These are phyloP conservation scores for Xylaria nigripes DNA, from an alignment of 495 filamentous ascomycete genomes.

Conservation along the genomic window DNA sequence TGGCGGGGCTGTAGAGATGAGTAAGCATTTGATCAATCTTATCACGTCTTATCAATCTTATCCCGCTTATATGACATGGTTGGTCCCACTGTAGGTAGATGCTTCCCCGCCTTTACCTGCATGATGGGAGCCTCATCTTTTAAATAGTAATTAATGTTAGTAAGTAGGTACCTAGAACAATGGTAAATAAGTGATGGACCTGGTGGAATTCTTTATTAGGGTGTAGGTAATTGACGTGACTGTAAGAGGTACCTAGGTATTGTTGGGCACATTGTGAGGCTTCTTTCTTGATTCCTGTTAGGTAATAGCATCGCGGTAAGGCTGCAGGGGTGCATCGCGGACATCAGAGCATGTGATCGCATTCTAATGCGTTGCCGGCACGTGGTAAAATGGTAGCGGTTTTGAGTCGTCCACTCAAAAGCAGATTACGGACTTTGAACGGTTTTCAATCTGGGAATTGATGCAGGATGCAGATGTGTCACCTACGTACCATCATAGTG, in stretches of 20 bases:
- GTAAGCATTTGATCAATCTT: constrained; percentile 10
- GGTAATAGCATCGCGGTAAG: constrained; percentile 13
- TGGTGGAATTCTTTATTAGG: too few species aligned
- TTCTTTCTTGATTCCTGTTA: background rate
- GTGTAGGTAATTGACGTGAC: too few species aligned
- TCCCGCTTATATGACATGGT: too few species aligned
- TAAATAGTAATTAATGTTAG: too few species aligned
- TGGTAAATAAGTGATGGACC: too few species aligned
- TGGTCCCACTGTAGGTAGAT: background rate
- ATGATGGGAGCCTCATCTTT: too few species aligned
- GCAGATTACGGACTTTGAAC: background rate
- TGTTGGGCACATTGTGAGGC: background rate
- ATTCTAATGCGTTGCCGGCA: constrained; percentile 9
- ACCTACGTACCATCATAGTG: background rate
- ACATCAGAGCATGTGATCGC: constrained; percentile 20
- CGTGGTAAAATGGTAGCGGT: constrained; percentile 1
- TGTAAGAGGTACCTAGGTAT: too few species aligned
- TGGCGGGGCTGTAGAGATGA: constrained; percentile 4
- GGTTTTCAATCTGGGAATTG: background rate
- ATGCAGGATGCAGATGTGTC: background rate
- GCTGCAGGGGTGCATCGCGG: constrained; percentile 13
- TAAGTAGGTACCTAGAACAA: too few species aligned
- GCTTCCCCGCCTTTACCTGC: too few species aligned
- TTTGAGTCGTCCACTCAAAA: background rate
- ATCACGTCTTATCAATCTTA: background rate